Percentiles rank a stretch among this genome's conserved stretches.
These are phyloP conservation scores for Chlorella sp. DNA, from an alignment of 139 green algal genomes.

Conservation along the genomic window DNA sequence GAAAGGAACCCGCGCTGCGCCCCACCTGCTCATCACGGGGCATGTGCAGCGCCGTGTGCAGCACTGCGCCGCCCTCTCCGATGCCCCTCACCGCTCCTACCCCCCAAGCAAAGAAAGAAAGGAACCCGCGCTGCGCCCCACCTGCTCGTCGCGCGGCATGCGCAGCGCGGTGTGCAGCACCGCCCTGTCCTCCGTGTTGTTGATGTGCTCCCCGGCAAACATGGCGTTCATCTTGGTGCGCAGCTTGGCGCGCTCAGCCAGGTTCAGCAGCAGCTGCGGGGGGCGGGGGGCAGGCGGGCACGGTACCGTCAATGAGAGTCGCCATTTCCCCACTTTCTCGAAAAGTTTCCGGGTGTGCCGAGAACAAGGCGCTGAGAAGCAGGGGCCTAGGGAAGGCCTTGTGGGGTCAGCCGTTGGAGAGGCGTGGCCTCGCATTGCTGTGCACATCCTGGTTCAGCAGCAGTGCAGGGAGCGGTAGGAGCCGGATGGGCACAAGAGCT, in stretches of 20 bases:
- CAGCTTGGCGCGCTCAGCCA: constrained; percentile 81
- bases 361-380: too few relatives aligned
- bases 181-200: constrained; percentile 94
- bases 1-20: too few relatives aligned
- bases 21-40: constrained; percentile 82
- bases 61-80: constrained; percentile 83
- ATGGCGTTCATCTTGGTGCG: constrained; percentile 96
- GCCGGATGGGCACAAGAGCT: too few relatives aligned
- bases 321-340: too few relatives aligned
- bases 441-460: too few relatives aligned
- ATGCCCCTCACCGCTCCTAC: too few relatives aligned
- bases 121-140: constrained; percentile 45
- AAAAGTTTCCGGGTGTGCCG: too few relatives aligned
- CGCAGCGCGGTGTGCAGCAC: constrained; percentile 97
- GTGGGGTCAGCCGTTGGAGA: too few relatives aligned
- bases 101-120: neutral
- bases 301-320: too few relatives aligned
- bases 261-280: constrained; percentile 79
- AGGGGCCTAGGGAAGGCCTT: too few relatives aligned
- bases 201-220: constrained; percentile 97
- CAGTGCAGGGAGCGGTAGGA: too few relatives aligned
- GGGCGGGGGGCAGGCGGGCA: constrained; percentile 6
- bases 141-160: constrained; percentile 80
- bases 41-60: constrained; percentile 94
- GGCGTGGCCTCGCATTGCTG: too few relatives aligned